These are phyloP conservation scores for Crithidia thermophila DNA, from an alignment of 208 protist genomes.

Conservation along the genomic window DNA sequence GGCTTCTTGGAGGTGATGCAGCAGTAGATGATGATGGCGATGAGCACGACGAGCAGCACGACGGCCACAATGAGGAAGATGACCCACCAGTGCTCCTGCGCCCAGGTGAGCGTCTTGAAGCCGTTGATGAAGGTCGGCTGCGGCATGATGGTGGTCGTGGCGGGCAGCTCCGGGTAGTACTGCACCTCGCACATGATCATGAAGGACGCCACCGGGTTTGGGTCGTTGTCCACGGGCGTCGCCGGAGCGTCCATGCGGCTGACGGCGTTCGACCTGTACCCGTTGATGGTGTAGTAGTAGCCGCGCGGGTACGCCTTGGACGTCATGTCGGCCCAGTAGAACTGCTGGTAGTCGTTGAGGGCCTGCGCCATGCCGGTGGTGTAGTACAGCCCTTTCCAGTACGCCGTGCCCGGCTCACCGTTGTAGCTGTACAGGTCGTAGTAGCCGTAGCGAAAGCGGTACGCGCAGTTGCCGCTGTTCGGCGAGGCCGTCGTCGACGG, in stretches of 20 bases:
- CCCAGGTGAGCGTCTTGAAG: conserved; percentile 54
- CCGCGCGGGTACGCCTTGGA: conserved; percentile 33
- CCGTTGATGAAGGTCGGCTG: conserved; percentile 44
- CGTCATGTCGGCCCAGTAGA: conserved; percentile 17
- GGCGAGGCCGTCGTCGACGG: not conserved
- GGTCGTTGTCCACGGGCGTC: conserved; percentile 25
- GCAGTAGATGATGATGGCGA: conserved; percentile 48
- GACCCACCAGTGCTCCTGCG: conserved; percentile 52
- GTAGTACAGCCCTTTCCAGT: conserved; percentile 44
- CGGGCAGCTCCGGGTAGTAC: conserved; percentile 24
- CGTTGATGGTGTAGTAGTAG: conserved; percentile 35
- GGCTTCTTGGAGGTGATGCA: conserved; percentile 19
- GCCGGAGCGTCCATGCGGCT: conserved; percentile 29
- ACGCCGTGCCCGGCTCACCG: conserved; percentile 45
- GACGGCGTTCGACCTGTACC: conserved; percentile 1
- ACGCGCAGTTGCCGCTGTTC: conserved; percentile 43
- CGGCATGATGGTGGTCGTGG: conserved; percentile 23
- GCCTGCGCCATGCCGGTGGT: not conserved
- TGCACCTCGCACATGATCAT: conserved; percentile 43
- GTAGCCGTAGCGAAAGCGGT: conserved; percentile 57
- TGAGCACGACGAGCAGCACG: conserved; percentile 27
- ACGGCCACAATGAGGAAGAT: conserved; percentile 40
- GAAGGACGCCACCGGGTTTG: conserved; percentile 25
- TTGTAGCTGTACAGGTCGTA: conserved; percentile 44
- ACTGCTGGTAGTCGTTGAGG: conserved; percentile 40